A percentile compares a stretch with the other conserved stretches of the same genome.
phyloP scores from a whole-genome alignment of 768 basidiomycete genomes.

The Russula olivacea region DNA sequence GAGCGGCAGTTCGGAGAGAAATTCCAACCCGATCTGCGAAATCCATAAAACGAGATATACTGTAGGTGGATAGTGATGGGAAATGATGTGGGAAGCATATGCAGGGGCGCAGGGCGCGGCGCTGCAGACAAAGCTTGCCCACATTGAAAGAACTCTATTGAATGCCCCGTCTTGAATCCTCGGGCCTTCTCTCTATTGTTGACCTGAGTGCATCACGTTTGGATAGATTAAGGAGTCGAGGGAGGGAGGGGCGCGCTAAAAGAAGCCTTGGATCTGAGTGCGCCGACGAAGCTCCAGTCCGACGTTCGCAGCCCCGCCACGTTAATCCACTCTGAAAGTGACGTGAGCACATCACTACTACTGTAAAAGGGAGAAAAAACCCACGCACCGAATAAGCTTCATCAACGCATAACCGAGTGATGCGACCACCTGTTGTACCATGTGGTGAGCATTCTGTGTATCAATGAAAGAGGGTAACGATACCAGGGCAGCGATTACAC shows the following conservation, averaged over 20 bases:
- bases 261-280: background rate
- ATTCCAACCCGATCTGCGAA: background rate
- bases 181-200: background rate
- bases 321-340: slow-evolving; percentile 7
- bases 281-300: background rate
- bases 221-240: slow-evolving; percentile 15
- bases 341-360: background rate
- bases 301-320: background rate
- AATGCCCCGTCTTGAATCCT: background rate
- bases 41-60: background rate
- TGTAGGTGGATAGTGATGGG: background rate
- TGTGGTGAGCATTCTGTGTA: background rate
- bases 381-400: slow-evolving; percentile 58
- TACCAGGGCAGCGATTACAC: slow-evolving; percentile 79
- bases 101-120: background rate
- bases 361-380: background rate
- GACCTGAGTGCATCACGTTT: slow-evolving; percentile 6
- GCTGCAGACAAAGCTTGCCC: background rate
- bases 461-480: slow-evolving; percentile 26
- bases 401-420: slow-evolving; percentile 79
- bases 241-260: background rate
- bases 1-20: background rate
- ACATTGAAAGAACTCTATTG: slow-evolving; percentile 6
- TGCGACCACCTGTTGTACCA: slow-evolving; percentile 62
- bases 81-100: background rate